Base-by-base conservation (phyloP, 352 stramenopile species). In the Halophytophthora batemanensis region DNA sequence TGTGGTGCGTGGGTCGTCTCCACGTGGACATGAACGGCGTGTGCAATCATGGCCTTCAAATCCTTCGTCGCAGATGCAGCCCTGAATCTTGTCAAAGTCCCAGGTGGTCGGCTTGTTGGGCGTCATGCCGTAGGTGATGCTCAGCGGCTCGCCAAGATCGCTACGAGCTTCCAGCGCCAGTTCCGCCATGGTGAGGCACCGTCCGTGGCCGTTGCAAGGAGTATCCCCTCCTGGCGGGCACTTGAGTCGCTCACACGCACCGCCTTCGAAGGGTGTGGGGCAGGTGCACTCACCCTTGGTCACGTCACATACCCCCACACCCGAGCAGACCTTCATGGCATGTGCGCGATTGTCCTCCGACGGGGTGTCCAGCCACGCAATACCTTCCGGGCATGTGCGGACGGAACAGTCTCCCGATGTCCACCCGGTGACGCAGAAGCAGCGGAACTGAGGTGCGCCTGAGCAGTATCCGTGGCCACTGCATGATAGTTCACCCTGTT, bases 71-170 rank as follows among this genome's bases (percentile, higher is more conserved):
- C 90, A 97, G 22, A 85, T 23, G 64, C 90, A 97, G 22, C 82
- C 87, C n/a, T 89, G 66, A 37, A 97, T 89, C 51, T 90, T 90
- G 65, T 91, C 76, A 17, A 77, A 77, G 55, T 96, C 90, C 90
- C 90, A 97, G 6, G 76, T 87, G 37, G 56, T 60, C 0, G 79
- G 75, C 39, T 77, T 71, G 61, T 90, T 90, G 18, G 79, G 79
- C n/a, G 66, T 82, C 10, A 48, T 53, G 28, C 82, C 77, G 56
- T 90, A 93, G n/a, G 70, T 77, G 50, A 82, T 55, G 25, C 56
- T 52, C 4, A 82, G 38, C 1, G 74, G 78, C 10, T 88, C 75
- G 19, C 76, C 79, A 33, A 88, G 77, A 50, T 29, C 49, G 19
- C 41, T 60, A 5, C 54, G 62, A 2, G 77, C 67, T 49, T 80